phyloP scores from a whole-genome alignment of 768 basidiomycete species.

The Lactifluus echinatus region DNA sequence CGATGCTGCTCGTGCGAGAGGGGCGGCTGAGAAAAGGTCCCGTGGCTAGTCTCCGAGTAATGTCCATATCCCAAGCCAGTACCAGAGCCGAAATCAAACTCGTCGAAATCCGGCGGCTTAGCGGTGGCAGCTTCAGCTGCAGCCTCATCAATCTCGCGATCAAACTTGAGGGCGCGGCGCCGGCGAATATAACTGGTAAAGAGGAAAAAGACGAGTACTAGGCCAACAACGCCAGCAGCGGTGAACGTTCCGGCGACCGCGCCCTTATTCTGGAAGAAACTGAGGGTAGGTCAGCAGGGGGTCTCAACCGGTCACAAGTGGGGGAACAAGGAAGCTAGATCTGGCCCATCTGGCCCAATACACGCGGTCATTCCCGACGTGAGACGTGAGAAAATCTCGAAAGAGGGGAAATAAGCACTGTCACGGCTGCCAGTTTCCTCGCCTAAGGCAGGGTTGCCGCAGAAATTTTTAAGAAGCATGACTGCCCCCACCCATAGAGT shows the following conservation, averaged over 20 bases:
- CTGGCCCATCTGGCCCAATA: not conserved
- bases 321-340: not conserved
- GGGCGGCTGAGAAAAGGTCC: slow-evolving; percentile 42
- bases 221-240: slow-evolving; percentile 54
- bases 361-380: not conserved
- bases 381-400: not conserved
- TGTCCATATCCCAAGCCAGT: slow-evolving; percentile 26
- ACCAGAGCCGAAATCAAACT: slow-evolving; percentile 31
- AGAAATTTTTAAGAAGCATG: not conserved
- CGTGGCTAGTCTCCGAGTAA: slow-evolving; percentile 47
- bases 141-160: slow-evolving; percentile 65
- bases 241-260: slow-evolving; percentile 67
- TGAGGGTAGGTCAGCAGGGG: not conserved
- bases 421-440: not conserved
- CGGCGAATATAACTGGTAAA: slow-evolving; percentile 49
- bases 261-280: slow-evolving; percentile 61
- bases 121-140: slow-evolving; percentile 54
- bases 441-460: not conserved
- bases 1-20: slow-evolving; percentile 35
- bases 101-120: slow-evolving; percentile 41
- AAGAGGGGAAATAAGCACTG: not conserved
- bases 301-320: not conserved
- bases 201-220: slow-evolving; percentile 45
- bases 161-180: slow-evolving; percentile 54
- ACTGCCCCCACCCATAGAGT: not conserved